These are phyloP conservation scores for Trichoderma virens DNA, from an alignment of 495 filamentous ascomycete species.

Conservation along the genomic window DNA sequence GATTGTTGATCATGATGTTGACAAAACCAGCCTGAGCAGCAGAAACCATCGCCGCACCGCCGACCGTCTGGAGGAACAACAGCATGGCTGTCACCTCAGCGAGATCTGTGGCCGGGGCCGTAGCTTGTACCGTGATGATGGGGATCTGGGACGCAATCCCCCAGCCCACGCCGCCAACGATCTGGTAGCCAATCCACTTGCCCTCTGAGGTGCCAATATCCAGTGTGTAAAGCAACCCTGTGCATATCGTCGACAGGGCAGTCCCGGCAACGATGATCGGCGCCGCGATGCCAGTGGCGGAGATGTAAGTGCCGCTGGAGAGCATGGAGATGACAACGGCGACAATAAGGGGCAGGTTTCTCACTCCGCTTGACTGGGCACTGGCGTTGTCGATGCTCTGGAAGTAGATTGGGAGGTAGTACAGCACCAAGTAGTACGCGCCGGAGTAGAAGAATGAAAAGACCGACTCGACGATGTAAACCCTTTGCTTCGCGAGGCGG, in stretches of 20 bases:
- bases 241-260: conserved; percentile 17
- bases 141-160: conserved; percentile 50
- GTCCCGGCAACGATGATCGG: conserved; percentile 28
- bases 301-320: conserved; percentile 23
- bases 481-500: conserved; percentile 30
- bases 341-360: conserved; percentile 44
- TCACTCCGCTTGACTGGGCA: conserved; percentile 43
- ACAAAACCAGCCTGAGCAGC: conserved; percentile 43
- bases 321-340: conserved; percentile 25
- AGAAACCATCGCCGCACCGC: conserved; percentile 41
- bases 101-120: conserved; percentile 30
- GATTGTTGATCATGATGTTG: conserved; percentile 30
- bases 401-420: conserved; percentile 59
- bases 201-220: conserved; percentile 21
- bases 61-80: conserved; percentile 46
- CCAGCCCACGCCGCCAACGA: conserved; percentile 49
- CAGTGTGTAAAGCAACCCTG: conserved; percentile 42
- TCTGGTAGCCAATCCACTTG: conserved; percentile 57
- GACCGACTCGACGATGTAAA: conserved; percentile 22
- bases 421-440: conserved; percentile 32
- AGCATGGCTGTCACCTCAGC: conserved; percentile 32
- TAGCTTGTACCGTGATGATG: conserved; percentile 43
- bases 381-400: conserved; percentile 41
- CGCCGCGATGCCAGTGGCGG: conserved; percentile 22
- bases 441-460: conserved; percentile 30